Evolutionary conservation across 208 protist genomes (phyloP), one percentile per base, ranked within the genome.

Genomic region (Trypanosoma boissoni): DNA sequence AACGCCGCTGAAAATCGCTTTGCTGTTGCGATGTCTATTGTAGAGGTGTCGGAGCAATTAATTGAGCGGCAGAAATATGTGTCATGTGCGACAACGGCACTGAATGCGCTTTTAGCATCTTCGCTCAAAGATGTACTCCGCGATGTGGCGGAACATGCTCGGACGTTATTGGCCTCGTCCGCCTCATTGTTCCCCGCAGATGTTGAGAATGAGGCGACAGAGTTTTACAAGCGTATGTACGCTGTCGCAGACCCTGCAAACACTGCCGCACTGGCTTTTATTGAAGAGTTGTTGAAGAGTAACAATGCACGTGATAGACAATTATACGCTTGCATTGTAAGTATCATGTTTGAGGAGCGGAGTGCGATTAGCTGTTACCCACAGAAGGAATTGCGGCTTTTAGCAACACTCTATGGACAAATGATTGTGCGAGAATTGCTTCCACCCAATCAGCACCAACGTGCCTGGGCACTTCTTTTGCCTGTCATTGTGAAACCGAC

Each of bases 401-500:
- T 92, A 50, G 80, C 85, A 12, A 59, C 68, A 37, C 66, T 95
- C 44, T 95, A 87, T 67, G 89, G 89, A 18, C 80, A 92, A 74
- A 75, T 95, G 67, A 82, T 95, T 50, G 83, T 85, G 10, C 65
- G 73, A 36, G 86, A 91, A 20, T 59, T 95, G 23, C 72, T 95
- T 21, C 77, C 80, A 8, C 59, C 52, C 28, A 83, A 70, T 42
- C 83, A 92, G 66, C 79, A 84, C 58, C 83, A 95, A 72, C 78
- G 76, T 18, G 85, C 83, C 31, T 88, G 78, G 80, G 76, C 62
- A 26, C 58, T 91, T 34, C 62, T 99, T 21, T 77, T 99, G 20
- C 92, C 98, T 24, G 91, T 91, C 23, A 72, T 99, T 53, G 80
- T 79, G 37, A 96, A 97, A 66, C 89, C 86, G 0, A 73, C 66